These are phyloP conservation scores for Inga laurina DNA, from an alignment of 306 rosid genomes.

Conservation along the genomic window DNA sequence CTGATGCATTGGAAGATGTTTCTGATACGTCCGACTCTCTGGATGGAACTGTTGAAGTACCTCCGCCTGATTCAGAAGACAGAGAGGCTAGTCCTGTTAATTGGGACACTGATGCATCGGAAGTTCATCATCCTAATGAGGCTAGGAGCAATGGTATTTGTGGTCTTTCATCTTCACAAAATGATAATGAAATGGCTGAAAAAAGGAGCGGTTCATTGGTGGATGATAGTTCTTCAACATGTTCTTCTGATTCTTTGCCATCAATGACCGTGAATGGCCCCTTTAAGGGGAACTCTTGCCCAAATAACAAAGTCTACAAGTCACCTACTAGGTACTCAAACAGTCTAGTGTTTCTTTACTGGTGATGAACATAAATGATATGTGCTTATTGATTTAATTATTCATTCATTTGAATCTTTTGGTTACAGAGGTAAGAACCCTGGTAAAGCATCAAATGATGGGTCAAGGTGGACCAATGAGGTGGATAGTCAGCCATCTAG, in stretches of 20 bases:
- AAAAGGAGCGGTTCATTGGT: slow-evolving; percentile 61
- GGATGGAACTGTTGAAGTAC: slow-evolving; percentile 67
- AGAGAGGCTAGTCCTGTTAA: slow-evolving; percentile 81
- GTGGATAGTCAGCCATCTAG: slow-evolving; percentile 61
- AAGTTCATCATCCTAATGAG: slow-evolving; percentile 72
- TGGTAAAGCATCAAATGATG: slow-evolving; percentile 50
- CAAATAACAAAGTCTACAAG: slow-evolving; percentile 57
- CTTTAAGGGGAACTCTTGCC: slow-evolving; percentile 58
- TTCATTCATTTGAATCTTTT: slow-evolving; percentile 12
- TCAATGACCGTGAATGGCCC: slow-evolving; percentile 69
- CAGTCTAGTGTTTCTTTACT: slow-evolving; percentile 22
- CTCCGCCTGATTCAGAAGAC: slow-evolving; percentile 85
- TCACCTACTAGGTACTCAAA: slow-evolving; percentile 65
- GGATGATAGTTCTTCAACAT: slow-evolving; percentile 98
- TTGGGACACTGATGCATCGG: slow-evolving; percentile 97
- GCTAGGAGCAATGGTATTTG: slow-evolving; percentile 63
- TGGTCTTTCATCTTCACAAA: slow-evolving; percentile 62
- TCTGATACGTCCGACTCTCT: slow-evolving; percentile 87
- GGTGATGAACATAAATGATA: slow-evolving; percentile 9
- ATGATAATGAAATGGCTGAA: slow-evolving; percentile 70
- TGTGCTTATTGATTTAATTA: not conserved
- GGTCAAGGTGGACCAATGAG: slow-evolving; percentile 61
- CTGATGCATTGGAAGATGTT: slow-evolving; percentile 65
- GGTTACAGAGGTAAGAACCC: slow-evolving; percentile 69
- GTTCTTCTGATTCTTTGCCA: slow-evolving; percentile 92